Conservation (phyloP, 148 eudicot species). For the Amaranthus palmeri region DNA sequence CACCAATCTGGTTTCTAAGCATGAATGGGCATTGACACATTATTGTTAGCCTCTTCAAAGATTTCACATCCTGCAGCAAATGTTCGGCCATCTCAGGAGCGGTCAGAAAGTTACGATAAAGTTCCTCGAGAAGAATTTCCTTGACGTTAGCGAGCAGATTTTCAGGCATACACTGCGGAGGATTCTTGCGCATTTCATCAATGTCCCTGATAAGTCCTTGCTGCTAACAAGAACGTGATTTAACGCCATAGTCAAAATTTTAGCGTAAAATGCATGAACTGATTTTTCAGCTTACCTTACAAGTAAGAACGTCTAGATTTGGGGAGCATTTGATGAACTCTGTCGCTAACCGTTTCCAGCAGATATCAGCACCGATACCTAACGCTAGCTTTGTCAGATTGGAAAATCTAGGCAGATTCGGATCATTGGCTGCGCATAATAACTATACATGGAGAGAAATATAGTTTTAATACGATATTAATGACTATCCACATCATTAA, state of each 20-base stretch:
- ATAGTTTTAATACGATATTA: neutral
- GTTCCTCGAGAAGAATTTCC: slow-evolving; percentile 10
- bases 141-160: slow-evolving; percentile 12
- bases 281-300: slow-evolving; percentile 22
- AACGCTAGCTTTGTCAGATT: slow-evolving; percentile 19
- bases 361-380: slow-evolving; percentile 24
- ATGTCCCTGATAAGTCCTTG: slow-evolving; percentile 10
- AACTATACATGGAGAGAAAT: slow-evolving; percentile 10
- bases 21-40: slow-evolving; percentile 21
- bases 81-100: slow-evolving; percentile 12
- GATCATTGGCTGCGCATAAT: slow-evolving; percentile 7
- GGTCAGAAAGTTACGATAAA: slow-evolving; percentile 15
- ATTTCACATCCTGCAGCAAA: slow-evolving; percentile 19
- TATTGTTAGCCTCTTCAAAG: slow-evolving; percentile 23
- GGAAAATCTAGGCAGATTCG: slow-evolving; percentile 20
- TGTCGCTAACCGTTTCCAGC: slow-evolving; percentile 19
- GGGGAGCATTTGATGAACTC: slow-evolving; percentile 25
- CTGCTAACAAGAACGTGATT: slow-evolving; percentile 9
- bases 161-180: slow-evolving; percentile 16
- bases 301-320: slow-evolving; percentile 8
- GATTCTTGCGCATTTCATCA: slow-evolving; percentile 16
- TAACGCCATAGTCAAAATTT: neutral
- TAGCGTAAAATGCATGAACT: neutral
- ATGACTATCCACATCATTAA: neutral
- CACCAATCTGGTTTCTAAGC: slow-evolving; percentile 22